A percentile compares a stretch with the other conserved stretches of the same genome.
These are phyloP conservation scores for Rasamsonia emersonii DNA, from an alignment of 2,329 filamentous ascomycete genomes.

Conservation along the genomic window DNA sequence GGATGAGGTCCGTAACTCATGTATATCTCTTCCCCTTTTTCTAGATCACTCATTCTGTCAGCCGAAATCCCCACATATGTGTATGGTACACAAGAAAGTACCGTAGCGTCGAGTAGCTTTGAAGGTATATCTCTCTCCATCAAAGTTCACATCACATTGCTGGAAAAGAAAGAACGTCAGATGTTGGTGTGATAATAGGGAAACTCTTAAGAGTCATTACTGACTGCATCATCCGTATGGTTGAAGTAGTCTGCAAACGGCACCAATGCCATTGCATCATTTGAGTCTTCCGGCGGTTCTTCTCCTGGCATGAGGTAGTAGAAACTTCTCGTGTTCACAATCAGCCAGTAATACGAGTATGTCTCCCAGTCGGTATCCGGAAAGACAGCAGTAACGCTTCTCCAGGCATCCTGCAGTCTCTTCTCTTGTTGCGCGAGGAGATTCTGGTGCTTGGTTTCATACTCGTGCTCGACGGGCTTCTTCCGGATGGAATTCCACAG, in stretches of 20 bases:
- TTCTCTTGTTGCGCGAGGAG: conserved; percentile 42
- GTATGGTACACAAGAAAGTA: conserved; percentile 6
- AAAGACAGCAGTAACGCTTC: conserved; percentile 33
- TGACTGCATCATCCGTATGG: conserved; percentile 34
- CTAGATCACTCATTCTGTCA: conserved; percentile 11
- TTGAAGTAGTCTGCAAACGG: conserved; percentile 42
- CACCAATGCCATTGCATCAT: conserved; percentile 39
- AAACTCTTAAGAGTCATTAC: conserved; percentile 8
- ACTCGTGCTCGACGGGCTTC: conserved; percentile 23
- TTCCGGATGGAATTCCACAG: conserved; percentile 24
- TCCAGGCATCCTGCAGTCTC: conserved; percentile 46
- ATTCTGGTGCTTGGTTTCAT: conserved; percentile 26
- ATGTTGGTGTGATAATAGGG: not conserved
- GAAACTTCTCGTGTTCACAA: conserved; percentile 54
- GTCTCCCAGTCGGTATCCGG: conserved; percentile 33
- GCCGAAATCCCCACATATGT: not conserved
- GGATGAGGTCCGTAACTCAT: conserved; percentile 37
- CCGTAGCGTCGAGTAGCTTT: conserved; percentile 26
- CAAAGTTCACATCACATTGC: conserved; percentile 32
- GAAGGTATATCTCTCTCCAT: conserved; percentile 27
- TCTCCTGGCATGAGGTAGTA: conserved; percentile 43
- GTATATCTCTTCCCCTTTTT: conserved; percentile 34
- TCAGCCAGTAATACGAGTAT: conserved; percentile 51
- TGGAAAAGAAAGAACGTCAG: not conserved
- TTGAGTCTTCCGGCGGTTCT: conserved; percentile 28